Conservation (phyloP, 768 basidiomycete species). For the Lactarius hatsudake region DNA sequence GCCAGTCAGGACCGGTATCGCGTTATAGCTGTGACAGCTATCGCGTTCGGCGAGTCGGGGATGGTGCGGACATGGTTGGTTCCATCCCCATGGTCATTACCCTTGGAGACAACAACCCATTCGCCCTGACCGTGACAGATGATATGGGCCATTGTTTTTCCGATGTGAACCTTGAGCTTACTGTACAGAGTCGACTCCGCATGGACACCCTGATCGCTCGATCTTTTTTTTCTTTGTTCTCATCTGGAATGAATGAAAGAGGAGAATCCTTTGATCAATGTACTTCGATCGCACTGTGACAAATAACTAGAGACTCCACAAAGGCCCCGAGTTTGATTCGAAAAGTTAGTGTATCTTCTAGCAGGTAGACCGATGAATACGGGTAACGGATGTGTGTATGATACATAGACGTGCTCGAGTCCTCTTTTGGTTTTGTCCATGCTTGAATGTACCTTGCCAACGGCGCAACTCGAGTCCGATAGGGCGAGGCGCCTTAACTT, state of each 20-base stretch:
- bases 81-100: background rate
- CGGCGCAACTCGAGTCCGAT: background rate
- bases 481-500: background rate
- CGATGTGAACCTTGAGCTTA: background rate
- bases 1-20: background rate
- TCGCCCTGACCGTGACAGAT: background rate
- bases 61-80: background rate
- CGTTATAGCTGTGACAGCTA: background rate
- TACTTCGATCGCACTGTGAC: background rate
- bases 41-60: background rate
- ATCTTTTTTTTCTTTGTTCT: background rate
- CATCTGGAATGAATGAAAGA: background rate
- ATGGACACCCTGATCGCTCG: background rate
- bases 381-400: background rate
- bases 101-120: background rate
- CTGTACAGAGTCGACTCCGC: background rate
- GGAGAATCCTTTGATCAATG: background rate
- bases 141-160: background rate
- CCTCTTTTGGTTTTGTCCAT: slow-evolving; percentile 1
- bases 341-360: background rate
- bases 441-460: background rate
- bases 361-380: background rate
- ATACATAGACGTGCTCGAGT: slow-evolving; percentile 1
- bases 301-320: background rate
- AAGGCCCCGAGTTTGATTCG: background rate